Conservation (phyloP, 495 filamentous ascomycete species). For the Lentithecium fluviatile region DNA sequence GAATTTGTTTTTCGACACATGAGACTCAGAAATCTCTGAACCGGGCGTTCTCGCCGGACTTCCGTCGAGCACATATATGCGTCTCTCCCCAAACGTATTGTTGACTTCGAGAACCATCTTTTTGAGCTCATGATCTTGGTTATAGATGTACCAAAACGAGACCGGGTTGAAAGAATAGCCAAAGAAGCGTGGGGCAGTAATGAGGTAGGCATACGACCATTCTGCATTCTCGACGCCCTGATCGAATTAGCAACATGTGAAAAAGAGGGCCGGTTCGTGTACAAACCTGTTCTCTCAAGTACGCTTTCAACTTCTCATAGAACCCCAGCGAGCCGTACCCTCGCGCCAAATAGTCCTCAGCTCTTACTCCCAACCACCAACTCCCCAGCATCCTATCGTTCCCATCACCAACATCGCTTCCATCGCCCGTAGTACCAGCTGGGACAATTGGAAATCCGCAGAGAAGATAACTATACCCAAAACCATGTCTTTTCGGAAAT, state of each 20-base stretch:
- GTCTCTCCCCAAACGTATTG: conserved; percentile 73
- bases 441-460: conserved; percentile 66
- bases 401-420: conserved; percentile 26
- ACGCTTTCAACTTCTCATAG: conserved; percentile 58
- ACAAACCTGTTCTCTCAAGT: conserved; percentile 53
- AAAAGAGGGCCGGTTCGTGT: background rate
- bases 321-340: conserved; percentile 50
- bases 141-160: conserved; percentile 80
- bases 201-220: conserved; percentile 65
- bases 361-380: conserved; percentile 58
- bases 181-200: conserved; percentile 66
- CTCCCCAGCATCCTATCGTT: conserved; percentile 1
- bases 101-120: conserved; percentile 75
- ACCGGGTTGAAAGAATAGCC: conserved; percentile 75
- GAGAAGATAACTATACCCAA: conserved; percentile 65
- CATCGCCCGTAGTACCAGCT: conserved; percentile 50
- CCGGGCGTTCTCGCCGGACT: conserved; percentile 39
- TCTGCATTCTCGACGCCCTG: conserved; percentile 52
- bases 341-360: conserved; percentile 59
- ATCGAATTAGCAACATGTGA: background rate
- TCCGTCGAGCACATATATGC: conserved; percentile 57
- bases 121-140: conserved; percentile 54
- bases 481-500: conserved; percentile 62
- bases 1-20: conserved; percentile 36
- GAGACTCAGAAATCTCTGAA: conserved; percentile 13